A percentile compares a stretch with the other conserved stretches of the same genome.
These are phyloP conservation scores for Cokeromyces recurvatus DNA, from an alignment of 371 early-diverging fungal species.

Conservation along the genomic window DNA sequence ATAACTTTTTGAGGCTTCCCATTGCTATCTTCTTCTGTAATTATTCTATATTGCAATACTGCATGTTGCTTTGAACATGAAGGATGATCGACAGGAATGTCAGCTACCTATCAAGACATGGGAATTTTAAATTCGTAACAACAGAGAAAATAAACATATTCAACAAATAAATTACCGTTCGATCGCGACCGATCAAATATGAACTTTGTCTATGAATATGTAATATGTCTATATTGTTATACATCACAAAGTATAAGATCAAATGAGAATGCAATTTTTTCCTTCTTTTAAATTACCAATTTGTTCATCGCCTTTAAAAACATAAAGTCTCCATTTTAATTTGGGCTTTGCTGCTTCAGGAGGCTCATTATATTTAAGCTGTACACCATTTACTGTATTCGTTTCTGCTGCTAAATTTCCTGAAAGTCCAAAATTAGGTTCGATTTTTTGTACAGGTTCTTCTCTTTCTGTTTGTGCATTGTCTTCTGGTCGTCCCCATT, in stretches of 20 bases:
- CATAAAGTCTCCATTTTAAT: constrained; percentile 78
- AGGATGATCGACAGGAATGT: constrained; percentile 88
- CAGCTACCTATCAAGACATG: constrained; percentile 65
- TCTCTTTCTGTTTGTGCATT: constrained; percentile 36
- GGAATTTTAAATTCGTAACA: too few species aligned
- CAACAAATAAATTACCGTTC: constrained; percentile 48
- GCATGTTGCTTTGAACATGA: constrained; percentile 90
- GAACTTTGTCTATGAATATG: constrained; percentile 85
- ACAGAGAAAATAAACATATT: too few species aligned
- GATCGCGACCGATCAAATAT: constrained; percentile 87
- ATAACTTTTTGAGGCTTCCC: constrained; percentile 37
- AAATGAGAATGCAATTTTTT: too few species aligned
- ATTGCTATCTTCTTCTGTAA: constrained; percentile 3
- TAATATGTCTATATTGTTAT: constrained; percentile 58
- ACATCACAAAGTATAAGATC: too few species aligned
- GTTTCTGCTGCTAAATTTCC: constrained; percentile 85
- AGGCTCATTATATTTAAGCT: constrained; percentile 87
- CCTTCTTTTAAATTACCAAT: constrained; percentile 49
- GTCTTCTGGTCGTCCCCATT: constrained; percentile 27
- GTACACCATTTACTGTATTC: constrained; percentile 78
- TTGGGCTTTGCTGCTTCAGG: constrained; percentile 82
- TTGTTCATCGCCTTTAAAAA: constrained; percentile 88
- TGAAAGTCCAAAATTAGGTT: constrained; percentile 80
- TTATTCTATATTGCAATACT: constrained; percentile 58
- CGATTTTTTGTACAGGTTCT: constrained; percentile 40